phyloP scores from a whole-genome alignment of 495 filamentous ascomycete species.

The Trichoderma virens region DNA sequence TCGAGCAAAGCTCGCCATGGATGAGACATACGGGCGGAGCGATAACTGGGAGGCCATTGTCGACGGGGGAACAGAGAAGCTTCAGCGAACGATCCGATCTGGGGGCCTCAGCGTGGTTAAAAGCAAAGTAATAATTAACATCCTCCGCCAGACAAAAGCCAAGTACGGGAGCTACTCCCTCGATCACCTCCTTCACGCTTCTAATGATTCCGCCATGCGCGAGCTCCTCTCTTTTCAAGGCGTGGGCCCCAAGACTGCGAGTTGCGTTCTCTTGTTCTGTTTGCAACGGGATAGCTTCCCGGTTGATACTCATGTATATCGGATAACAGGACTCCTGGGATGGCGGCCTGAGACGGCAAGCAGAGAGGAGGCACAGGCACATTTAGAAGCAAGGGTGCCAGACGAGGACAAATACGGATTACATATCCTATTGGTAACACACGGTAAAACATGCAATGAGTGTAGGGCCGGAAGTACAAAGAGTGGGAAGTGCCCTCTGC shows the following conservation, averaged over 20 bases:
- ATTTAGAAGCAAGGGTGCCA: constrained; percentile 70
- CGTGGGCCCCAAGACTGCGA: constrained; percentile 82
- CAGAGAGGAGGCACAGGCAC: constrained; percentile 63
- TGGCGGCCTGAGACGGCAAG: constrained; percentile 61
- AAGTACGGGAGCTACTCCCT: constrained; percentile 56
- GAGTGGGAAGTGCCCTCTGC: constrained; percentile 1
- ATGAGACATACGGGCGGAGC: constrained; percentile 64
- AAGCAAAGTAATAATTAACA: constrained; percentile 62
- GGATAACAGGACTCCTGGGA: constrained; percentile 66
- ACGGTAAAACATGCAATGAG: constrained; percentile 68
- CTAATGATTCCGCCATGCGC: constrained; percentile 59
- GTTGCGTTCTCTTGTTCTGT: constrained; percentile 74
- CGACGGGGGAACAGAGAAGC: constrained; percentile 48
- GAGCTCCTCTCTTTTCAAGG: constrained; percentile 68
- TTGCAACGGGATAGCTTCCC: constrained; percentile 65
- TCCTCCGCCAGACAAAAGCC: constrained; percentile 62
- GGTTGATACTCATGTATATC: constrained; percentile 78
- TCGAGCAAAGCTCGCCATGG: constrained; percentile 62
- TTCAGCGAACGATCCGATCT: constrained; percentile 64
- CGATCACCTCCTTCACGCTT: constrained; percentile 61
- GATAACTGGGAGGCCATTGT: constrained; percentile 77
- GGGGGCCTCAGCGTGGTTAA: constrained; percentile 70
- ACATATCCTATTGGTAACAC: constrained; percentile 72
- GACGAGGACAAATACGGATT: constrained; percentile 74
- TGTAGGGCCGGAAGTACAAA: constrained; percentile 51